Evolutionary conservation across 257 asterid genomes (phyloP), one percentile per base, ranked within the genome.

Genomic region (Ajuga chamaepitys): DNA sequence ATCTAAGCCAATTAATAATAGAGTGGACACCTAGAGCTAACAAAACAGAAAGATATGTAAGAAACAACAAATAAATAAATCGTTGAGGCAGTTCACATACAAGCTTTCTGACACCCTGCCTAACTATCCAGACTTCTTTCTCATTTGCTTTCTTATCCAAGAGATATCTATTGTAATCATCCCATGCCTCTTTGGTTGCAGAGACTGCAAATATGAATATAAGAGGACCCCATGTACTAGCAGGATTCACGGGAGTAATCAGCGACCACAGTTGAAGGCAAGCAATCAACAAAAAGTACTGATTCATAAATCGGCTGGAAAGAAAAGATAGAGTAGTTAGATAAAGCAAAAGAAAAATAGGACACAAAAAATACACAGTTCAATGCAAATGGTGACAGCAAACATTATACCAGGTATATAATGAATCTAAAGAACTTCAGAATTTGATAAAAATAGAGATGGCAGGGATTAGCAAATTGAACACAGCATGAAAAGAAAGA

Each of bases 201-300:
- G 99, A 94, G 82, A 94, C 97, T 9, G 99, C 88, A 83, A 94
- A 94, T 82, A 94, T 94, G 76, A 94, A 88, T 70, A 94, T 86
- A 74, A 94, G 96, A 64, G 99, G 99, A 56, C 99, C 97, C 99
- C 99, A 94, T 16, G 99, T 94, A 80, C 97, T 94, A 48, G 95
- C 99, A 65, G 99, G 99, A 86, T 94, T 94, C 71, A 94, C 99
- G 24, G 99, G 99, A 66, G 99, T 94, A 61, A 94, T 94, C 69
- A 94, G 96, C 48, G 99, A 83, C 99, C 99, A 94, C 38, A 94
- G 88, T 75, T 94, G 99, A 80, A 94, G 97, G 85, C 99, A 94
- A 68, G 99, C 99, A 70, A 94, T 94, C 88, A 94, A 77, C 90
- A 94, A 79, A 79, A 94, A 94, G 85, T 94, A 94, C 84, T 90